These are phyloP conservation scores for Rhizophora mangle DNA, from an alignment of 345 rosid genomes.

Conservation along the genomic window DNA sequence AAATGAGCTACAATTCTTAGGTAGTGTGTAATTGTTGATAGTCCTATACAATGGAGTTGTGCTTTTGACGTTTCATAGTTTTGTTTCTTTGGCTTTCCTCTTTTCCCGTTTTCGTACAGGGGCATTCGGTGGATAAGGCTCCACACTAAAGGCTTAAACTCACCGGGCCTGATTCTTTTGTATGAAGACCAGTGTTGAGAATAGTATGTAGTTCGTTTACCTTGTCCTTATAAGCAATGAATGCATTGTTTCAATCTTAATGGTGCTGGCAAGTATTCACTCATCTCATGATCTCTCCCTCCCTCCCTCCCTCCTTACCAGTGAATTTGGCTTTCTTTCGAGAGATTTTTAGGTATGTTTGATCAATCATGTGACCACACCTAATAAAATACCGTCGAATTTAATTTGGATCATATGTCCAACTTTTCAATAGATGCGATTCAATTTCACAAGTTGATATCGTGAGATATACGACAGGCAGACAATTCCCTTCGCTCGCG, in stretches of 20 bases:
- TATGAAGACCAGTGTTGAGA: conserved; percentile 4
- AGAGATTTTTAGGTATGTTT: no score
- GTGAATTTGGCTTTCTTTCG: no score
- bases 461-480: not conserved
- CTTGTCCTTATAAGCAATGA: not conserved
- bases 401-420: no score
- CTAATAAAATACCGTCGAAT: no score
- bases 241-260: not conserved
- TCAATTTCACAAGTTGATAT: no score
- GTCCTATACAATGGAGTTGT: conserved; percentile 17
- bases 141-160: no score
- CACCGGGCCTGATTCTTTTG: conserved; percentile 10
- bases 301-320: no score
- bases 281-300: no score
- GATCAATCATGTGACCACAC: no score
- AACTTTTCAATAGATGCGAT: no score
- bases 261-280: not conserved
- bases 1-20: conserved; percentile 13
- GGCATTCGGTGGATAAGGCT: conserved; percentile 4
- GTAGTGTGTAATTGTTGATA: conserved; percentile 29
- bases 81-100: conserved; percentile 1
- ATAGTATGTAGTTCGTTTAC: conserved; percentile 24
- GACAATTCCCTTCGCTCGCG: conserved; percentile 3
- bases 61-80: conserved; percentile 4
- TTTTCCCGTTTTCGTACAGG: not conserved